These are phyloP conservation scores for Inga leiocalycina DNA, from an alignment of 306 rosid species.

Conservation along the genomic window DNA sequence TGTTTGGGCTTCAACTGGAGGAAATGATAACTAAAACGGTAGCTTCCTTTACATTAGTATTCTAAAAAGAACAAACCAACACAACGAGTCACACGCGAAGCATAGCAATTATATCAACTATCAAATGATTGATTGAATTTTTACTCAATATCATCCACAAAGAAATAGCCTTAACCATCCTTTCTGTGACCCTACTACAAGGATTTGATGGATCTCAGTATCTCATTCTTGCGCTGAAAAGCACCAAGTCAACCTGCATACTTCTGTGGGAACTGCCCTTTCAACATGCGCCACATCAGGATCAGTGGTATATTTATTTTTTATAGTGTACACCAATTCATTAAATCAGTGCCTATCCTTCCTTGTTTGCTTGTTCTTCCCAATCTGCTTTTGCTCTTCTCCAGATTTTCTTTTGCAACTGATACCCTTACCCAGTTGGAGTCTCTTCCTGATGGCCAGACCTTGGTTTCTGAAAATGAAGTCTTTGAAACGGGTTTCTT, in stretches of 20 bases:
- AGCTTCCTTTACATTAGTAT: no score
- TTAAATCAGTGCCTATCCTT: neutral
- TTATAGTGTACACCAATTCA: neutral
- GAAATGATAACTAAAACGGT: no score
- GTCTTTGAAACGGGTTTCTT: conserved; percentile 22
- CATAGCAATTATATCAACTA: no score
- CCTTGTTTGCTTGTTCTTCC: neutral
- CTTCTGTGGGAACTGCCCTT: no score
- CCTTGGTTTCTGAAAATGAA: conserved; percentile 10
- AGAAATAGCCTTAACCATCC: neutral
- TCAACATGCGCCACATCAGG: neutral
- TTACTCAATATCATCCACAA: neutral
- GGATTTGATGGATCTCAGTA: neutral
- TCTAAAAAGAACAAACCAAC: no score
- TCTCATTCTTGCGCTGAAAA: neutral
- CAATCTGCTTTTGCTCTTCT: neutral
- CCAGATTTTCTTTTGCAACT: neutral
- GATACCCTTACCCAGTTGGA: neutral
- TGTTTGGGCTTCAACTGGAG: neutral
- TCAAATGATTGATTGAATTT: no score
- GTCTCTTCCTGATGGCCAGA: neutral
- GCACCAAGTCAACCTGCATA: no score
- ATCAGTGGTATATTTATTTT: neutral
- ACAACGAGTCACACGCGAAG: no score
- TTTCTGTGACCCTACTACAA: neutral